A percentile compares a stretch with the other conserved stretches of the same genome.
These are phyloP conservation scores for Fusarium cicatricum DNA, from an alignment of 2,329 filamentous ascomycete species.

Conservation along the genomic window DNA sequence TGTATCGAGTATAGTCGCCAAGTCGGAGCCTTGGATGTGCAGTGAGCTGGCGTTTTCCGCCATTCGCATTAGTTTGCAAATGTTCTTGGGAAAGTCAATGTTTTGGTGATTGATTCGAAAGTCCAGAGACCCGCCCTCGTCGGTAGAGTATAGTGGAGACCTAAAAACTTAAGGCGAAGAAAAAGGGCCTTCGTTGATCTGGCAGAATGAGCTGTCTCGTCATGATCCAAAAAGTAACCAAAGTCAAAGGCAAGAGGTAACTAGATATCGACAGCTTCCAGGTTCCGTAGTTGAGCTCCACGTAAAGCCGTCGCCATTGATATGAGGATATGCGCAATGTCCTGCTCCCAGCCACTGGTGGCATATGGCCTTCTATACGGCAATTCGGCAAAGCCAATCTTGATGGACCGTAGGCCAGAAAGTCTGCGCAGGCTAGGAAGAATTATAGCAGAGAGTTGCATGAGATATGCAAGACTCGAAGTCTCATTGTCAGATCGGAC, in stretches of 20 bases:
- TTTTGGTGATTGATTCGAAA: no score
- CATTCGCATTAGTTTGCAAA: not conserved
- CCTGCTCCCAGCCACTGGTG: no score
- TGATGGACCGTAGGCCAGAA: not conserved
- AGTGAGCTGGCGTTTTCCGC: not conserved
- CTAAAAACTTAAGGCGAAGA: not conserved
- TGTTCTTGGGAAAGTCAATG: no score
- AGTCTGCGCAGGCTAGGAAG: not conserved
- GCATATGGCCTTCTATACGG: no score
- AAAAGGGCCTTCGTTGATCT: not conserved
- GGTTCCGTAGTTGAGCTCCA: not conserved
- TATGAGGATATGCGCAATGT: not conserved
- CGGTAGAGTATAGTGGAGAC: not conserved
- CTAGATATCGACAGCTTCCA: not conserved
- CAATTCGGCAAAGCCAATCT: not conserved
- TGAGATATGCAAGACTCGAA: not conserved
- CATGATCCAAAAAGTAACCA: not conserved
- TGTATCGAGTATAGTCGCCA: no score
- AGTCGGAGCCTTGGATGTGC: not conserved
- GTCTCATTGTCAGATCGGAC: no score
- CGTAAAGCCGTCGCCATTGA: not conserved
- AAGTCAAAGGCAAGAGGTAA: not conserved
- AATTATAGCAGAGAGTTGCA: not conserved
- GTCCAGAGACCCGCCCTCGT: no score
- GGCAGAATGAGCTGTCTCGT: not conserved